A percentile compares a stretch with the other conserved stretches of the same genome.
These are phyloP conservation scores for Ophiocordyceps unilateralis DNA, from an alignment of 2,329 filamentous ascomycete genomes.

Conservation along the genomic window DNA sequence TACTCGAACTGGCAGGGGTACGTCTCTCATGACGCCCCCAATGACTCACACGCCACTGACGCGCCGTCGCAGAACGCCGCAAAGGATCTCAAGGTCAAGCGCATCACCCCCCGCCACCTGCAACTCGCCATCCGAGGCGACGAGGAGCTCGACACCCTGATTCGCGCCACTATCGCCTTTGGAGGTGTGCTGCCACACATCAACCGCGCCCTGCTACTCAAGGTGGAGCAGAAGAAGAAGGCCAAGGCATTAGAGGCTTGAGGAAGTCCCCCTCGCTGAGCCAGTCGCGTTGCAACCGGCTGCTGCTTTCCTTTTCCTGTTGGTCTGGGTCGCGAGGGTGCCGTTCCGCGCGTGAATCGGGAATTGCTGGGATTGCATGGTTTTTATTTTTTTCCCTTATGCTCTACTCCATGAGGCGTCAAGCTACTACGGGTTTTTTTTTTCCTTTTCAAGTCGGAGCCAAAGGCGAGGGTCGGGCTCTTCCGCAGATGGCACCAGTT, in stretches of 20 bases:
- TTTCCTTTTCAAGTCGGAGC: neutral
- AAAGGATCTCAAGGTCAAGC: constrained; percentile 99
- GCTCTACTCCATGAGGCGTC: neutral
- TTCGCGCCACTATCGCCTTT: constrained; percentile 93
- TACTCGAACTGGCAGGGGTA: constrained; percentile 87
- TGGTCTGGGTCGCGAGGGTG: neutral
- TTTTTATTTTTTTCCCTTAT: neutral
- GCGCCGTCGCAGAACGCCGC: constrained; percentile 55
- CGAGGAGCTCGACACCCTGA: constrained; percentile 93
- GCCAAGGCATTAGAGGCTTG: constrained; percentile 34
- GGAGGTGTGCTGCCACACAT: constrained; percentile 98
- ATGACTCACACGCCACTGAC: neutral
- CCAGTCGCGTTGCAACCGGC: neutral
- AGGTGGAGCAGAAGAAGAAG: constrained; percentile 97
- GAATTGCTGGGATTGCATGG: neutral
- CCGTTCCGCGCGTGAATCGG: neutral
- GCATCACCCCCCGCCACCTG: constrained; percentile 93
- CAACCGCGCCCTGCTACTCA: constrained; percentile 88
- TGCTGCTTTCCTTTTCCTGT: neutral
- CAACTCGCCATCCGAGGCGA: constrained; percentile 97
- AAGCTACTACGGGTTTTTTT: neutral
- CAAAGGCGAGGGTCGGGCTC: neutral
- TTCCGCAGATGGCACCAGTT: neutral
- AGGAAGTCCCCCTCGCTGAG: too few species aligned
- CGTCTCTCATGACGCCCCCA: constrained; percentile 17